Evolutionary conservation across 306 rosid genomes (phyloP), one percentile per base, ranked within the genome.

Genomic region (Glycyrrhiza uralensis): DNA sequence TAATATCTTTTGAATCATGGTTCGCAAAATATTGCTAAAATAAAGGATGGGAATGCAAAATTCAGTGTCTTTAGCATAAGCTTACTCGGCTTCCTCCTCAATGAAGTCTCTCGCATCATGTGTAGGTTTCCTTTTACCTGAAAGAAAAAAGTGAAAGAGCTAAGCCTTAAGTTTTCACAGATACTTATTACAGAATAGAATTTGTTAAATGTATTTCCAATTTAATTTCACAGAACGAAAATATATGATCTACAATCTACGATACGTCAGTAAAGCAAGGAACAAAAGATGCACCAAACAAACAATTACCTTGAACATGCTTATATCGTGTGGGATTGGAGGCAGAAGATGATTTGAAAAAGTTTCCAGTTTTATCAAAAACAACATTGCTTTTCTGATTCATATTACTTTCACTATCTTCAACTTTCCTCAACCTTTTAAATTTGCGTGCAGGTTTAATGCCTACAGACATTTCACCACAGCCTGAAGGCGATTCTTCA

Each of bases 31-130:
- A 28, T 24, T 33, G 39, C 15, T 42, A 51, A 50, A 39, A 36
- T 38, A 77, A 35, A 54, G 35, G 73, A 77, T 67, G 58, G 60
- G 72, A 69, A 78, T 47, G 52, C 79, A 74, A 42, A 24, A 74
- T 15, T 39, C 35, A 29, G 62, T 20, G 46, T 78, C 13, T 56
- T 46, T 19, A 32, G 72, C 24, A 77, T 26, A 54, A 74, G 30
- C 98, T 89, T 93, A 93, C 98, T 91, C 96, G 20, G 97, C 98
- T 81, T 93, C 98, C 75, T 93, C 98, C 55, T 91, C 98, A 12
- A 93, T 79, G 82, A 86, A 93, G 51, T 64, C 85, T 84, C 84
- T 82, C 71, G 65, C 86, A 72, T 80, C 62, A 20, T 74, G 66
- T 23, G 7, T 68, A 20, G 80, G 84, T 79, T 81, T 87, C 83